Evolutionary conservation across 1,139 yeast genomes (phyloP), one percentile per base, ranked within the genome.

Genomic region (Wickerhamomyces sp.): DNA sequence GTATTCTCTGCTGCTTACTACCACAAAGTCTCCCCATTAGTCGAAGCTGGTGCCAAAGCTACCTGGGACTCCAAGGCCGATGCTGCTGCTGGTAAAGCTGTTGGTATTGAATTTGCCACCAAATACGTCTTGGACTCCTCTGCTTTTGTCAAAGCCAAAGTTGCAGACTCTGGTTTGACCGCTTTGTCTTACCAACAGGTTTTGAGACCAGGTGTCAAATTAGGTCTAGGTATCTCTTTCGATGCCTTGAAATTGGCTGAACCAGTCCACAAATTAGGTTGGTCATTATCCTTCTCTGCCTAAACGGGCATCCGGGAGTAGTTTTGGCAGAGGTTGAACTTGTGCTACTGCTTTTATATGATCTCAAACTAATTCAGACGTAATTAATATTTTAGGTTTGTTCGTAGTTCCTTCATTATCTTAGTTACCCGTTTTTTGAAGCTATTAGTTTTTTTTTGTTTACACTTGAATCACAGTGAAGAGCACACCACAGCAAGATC

Each of bases 21-120:
- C 89, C 97, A 92, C 84, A 85, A 77, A 70, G 95, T 92, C 52
- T 79, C 89, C 57, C 86, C 94, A 52, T 70, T 74, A 58, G 89
- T 92, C 58, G 96, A 92, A 78, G 96, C 90, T 58, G 97, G 97
- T 74, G 96, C 97, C 59, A 90, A 86, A 78, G 96, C 97, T 61
- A 82, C 94, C 55, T 87, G 94, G 82, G 96, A 89, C 74, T 82
- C 95, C 52, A 81, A 88, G 67, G 72, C 86, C 50, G 72, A 71
- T 59, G 79, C 88, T 54, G 59, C 74, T 42, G 63, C 72, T 47
- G 65, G 72, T 49, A 76, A 76, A 64, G 78, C 78, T 48, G 86
- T 81, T 57, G 76, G 76, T 44, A 81, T 94, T 60, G 98, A 94
- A 76, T 87, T 90, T 56, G 98, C 97, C 59, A 81, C 97, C 68